These are phyloP conservation scores for Berberis vulgaris DNA, from an alignment of 164 flowering plant genomes.

Conservation along the genomic window DNA sequence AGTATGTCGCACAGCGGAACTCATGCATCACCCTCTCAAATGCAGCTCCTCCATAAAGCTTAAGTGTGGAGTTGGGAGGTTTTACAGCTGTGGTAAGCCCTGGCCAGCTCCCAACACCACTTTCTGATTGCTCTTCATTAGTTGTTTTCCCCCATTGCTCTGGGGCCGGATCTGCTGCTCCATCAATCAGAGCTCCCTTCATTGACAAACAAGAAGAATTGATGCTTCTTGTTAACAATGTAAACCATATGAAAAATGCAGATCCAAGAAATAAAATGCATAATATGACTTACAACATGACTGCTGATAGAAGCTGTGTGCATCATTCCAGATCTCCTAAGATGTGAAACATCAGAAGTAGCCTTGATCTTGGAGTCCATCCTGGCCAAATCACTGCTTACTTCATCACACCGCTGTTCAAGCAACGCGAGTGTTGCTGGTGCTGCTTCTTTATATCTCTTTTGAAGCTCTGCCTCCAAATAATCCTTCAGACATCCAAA, in stretches of 20 bases:
- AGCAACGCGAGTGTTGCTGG: slow-evolving; percentile 96
- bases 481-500: slow-evolving; percentile 70
- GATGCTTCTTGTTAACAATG: neutral
- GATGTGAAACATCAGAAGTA: slow-evolving; percentile 81
- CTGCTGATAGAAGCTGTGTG: slow-evolving; percentile 76
- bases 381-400: slow-evolving; percentile 42
- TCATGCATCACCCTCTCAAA: slow-evolving; percentile 97
- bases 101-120: slow-evolving; percentile 95
- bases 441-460: slow-evolving; percentile 89
- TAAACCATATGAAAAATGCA: neutral
- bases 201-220: slow-evolving; percentile 7
- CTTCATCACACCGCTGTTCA: slow-evolving; percentile 85
- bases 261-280: neutral
- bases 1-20: slow-evolving; percentile 90
- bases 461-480: slow-evolving; percentile 90
- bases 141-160: slow-evolving; percentile 98
- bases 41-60: slow-evolving; percentile 99
- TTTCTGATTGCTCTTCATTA: slow-evolving; percentile 61
- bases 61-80: slow-evolving; percentile 84
- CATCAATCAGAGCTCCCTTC: slow-evolving; percentile 80
- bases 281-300: slow-evolving; percentile 54
- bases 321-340: slow-evolving; percentile 84
- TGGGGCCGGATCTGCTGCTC: slow-evolving; percentile 97
- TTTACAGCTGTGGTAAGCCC: slow-evolving; percentile 59
- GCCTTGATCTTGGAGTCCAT: slow-evolving; percentile 72